Evolutionary conservation across 106 monocot species (phyloP).

Genomic region (Dactylorhiza incarnata): DNA sequence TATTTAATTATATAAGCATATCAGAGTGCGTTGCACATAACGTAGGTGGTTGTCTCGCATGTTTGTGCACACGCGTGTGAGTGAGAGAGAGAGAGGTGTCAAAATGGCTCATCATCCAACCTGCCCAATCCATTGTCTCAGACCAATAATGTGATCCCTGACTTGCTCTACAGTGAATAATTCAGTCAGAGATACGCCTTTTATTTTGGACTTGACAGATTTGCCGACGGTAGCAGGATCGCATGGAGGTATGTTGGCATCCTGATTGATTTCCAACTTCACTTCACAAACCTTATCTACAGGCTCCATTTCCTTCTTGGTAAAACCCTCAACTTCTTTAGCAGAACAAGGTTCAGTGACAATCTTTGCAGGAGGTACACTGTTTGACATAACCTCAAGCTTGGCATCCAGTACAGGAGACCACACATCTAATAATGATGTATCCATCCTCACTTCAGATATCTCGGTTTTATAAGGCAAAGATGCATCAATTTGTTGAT

Average conservation of each 20-base stretch:
- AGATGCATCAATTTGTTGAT: constrained; percentile 19
- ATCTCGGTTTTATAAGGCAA: constrained; percentile 24
- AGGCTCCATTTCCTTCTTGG: constrained; percentile 41
- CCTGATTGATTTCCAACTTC: constrained; percentile 48
- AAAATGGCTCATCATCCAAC: constrained; percentile 25
- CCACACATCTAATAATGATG: constrained; percentile 11
- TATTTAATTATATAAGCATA: not conserved
- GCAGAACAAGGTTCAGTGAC: constrained; percentile 13
- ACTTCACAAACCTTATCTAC: constrained; percentile 33
- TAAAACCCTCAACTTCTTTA: constrained; percentile 22
- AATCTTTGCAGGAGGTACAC: constrained; percentile 13
- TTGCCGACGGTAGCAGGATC: constrained; percentile 55
- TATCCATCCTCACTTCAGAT: constrained; percentile 42
- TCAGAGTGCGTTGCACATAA: not conserved
- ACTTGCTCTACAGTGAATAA: constrained; percentile 93
- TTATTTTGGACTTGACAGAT: constrained; percentile 97
- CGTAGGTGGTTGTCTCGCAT: not conserved
- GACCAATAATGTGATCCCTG: constrained; percentile 70
- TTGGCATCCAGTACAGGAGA: constrained; percentile 10
- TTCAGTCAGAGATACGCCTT: constrained; percentile 95
- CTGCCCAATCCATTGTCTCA: constrained; percentile 98
- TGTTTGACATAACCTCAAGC: constrained; percentile 16
- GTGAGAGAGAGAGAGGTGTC: not conserved
- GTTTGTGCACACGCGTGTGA: not conserved
- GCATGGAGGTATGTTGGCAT: constrained; percentile 21